phyloP scores from a whole-genome alignment of 2,329 filamentous ascomycete species.

The Tolypocladium ovalisporum region DNA sequence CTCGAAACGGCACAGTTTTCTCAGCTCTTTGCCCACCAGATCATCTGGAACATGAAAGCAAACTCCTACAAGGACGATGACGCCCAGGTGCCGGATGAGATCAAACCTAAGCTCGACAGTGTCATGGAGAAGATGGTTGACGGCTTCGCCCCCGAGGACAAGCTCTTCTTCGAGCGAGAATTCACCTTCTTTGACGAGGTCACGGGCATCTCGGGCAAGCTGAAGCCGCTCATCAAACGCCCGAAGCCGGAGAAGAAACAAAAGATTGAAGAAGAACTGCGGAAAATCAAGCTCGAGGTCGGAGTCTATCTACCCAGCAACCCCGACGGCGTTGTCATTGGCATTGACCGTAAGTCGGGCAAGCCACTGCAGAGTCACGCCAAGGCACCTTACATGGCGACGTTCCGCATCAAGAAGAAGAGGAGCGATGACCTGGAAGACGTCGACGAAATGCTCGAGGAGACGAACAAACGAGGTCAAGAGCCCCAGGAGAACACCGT shows the following conservation, averaged over 20 bases:
- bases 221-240: constrained; percentile 85
- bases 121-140: constrained; percentile 77
- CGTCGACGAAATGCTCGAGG: constrained; percentile 39
- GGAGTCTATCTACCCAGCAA: constrained; percentile 97
- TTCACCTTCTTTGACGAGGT: constrained; percentile 98
- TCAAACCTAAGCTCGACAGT: constrained; percentile 87
- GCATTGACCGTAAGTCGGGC: constrained; percentile 94
- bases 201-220: constrained; percentile 86
- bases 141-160: constrained; percentile 71
- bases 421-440: constrained; percentile 41
- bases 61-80: constrained; percentile 98
- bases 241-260: constrained; percentile 96
- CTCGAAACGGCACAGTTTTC: constrained; percentile 94
- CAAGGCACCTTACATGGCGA: constrained; percentile 98
- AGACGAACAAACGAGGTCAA: constrained; percentile 26
- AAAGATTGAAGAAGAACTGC: constrained; percentile 96
- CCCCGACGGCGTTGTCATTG: constrained; percentile 91
- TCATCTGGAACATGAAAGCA: constrained; percentile 99
- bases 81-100: constrained; percentile 73
- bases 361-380: constrained; percentile 97
- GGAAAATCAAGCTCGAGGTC: constrained; percentile 93
- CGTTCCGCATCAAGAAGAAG: constrained; percentile 88
- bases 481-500: constrained; percentile 45
- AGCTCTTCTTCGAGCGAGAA: constrained; percentile 82
- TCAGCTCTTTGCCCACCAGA: constrained; percentile 97